Evolutionary conservation across 2,329 filamentous ascomycete genomes (phyloP), one percentile per base, ranked within the genome.

Genomic region (Biscogniauxia sp.): DNA sequence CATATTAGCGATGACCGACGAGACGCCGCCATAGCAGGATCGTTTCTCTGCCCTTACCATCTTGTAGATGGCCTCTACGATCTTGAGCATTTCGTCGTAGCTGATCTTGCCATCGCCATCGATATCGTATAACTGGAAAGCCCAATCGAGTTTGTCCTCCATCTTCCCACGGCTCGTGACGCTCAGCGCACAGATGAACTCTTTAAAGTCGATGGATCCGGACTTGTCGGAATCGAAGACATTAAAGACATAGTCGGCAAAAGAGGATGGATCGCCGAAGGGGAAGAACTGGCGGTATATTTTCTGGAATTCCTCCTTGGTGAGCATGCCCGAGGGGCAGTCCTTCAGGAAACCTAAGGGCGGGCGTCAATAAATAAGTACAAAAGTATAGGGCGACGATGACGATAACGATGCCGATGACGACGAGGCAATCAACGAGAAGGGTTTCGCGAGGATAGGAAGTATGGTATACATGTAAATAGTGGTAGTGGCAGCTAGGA

Each of bases 271-370:
- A 76, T 99, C 95, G 68, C 95, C 95, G 73, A 98, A 98, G 15
- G 95, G 95, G 78, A 99, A 99, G 85, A 99, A 99, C 78, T 98
- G 95, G 71, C 95, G 92, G 80, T 99, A 99, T 73, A 99, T 99
- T 81, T 98, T 98, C 79, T 98, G 95, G 77, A 99, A 99, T 78
- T 99, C 95, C 74, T 96, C 90, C 80, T 98, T 99, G 72, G 92
- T 95, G 76, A 99, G 89, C 83, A 93, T 96, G 76, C 95, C 95
- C 51, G 91, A 93, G 4, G 95, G 95, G 79, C 95, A 99, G 79
- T 99, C 95, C 82, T 98, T 98, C 64, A 98, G 84, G 81, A 99
- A 98, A 66, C 94, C 94, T 97, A 71, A 59, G 19, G 51, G 61
- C 63, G 55, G 62, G 60, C 11, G 28, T 13, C 28, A 32, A 13